phyloP scores from a whole-genome alignment of 371 early-diverging fungal species.

The Haplosporangium sp. region DNA sequence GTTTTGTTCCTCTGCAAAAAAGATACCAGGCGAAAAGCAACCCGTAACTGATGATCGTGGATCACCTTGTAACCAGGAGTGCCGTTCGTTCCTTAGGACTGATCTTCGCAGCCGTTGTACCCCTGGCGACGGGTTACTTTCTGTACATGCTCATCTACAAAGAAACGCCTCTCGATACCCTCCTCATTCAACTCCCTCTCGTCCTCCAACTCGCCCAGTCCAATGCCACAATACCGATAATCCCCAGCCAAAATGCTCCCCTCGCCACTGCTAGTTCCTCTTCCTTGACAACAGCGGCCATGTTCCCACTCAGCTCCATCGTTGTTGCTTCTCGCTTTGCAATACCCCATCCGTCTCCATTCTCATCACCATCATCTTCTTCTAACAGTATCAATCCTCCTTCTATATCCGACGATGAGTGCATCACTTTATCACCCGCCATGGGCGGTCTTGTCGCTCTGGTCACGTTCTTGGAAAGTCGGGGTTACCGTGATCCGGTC shows the following conservation, averaged over 20 bases:
- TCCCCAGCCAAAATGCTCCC: not conserved
- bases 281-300: not conserved
- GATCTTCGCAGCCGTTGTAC: conserved; percentile 59
- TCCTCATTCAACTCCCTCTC: conserved; percentile 25
- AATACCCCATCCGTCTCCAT: not conserved
- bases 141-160: conserved; percentile 60
- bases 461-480: conserved; percentile 24
- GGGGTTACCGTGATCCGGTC: conserved; percentile 22
- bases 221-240: conserved; percentile 24
- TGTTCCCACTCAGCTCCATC: conserved; percentile 8
- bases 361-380: not conserved
- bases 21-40: no score
- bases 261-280: not conserved
- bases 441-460: conserved; percentile 19
- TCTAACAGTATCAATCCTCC: not conserved
- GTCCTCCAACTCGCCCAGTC: conserved; percentile 32
- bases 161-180: conserved; percentile 52
- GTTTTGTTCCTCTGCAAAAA: no score
- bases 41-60: conserved; percentile 36
- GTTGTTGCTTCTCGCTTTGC: conserved; percentile 4
- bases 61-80: conserved; percentile 41
- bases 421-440: conserved; percentile 17
- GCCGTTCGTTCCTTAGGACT: conserved; percentile 54
- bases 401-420: not conserved
- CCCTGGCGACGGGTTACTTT: conserved; percentile 61